phyloP scores from a whole-genome alignment of 495 filamentous ascomycete species.

The Cercophora sp. region DNA sequence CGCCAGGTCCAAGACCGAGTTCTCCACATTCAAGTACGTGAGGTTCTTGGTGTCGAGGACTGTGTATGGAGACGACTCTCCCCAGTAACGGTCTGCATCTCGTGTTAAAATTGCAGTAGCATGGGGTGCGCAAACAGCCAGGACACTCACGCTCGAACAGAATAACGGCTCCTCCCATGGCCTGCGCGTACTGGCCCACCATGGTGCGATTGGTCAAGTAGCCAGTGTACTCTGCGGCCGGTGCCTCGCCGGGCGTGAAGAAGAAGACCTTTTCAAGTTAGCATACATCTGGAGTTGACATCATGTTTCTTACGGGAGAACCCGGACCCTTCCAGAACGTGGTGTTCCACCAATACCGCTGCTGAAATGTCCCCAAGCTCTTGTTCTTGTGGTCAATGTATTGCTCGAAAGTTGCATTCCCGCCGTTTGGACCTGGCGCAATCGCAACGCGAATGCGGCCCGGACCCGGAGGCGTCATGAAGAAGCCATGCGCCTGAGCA shows the following conservation, averaged over 20 bases:
- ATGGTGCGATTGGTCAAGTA: slow-evolving; percentile 49
- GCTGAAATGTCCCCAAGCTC: slow-evolving; percentile 50
- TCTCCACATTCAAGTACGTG: slow-evolving; percentile 55
- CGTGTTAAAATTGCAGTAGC: no score
- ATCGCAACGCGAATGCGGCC: no score
- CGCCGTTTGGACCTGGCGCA: slow-evolving; percentile 7
- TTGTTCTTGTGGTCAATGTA: slow-evolving; percentile 53
- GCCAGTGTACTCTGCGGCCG: slow-evolving; percentile 42
- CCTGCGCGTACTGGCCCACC: slow-evolving; percentile 47
- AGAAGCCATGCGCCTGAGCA: no score
- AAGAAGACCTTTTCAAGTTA: slow-evolving; percentile 48
- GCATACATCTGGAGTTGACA: no score
- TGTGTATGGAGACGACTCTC: slow-evolving; percentile 54
- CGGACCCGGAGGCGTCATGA: no score
- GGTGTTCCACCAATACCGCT: slow-evolving; percentile 50
- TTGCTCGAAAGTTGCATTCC: slow-evolving; percentile 44
- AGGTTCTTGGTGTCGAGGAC: slow-evolving; percentile 52
- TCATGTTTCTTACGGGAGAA: slow-evolving; percentile 51
- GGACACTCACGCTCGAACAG: slow-evolving; percentile 50
- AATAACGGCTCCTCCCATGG: slow-evolving; percentile 49
- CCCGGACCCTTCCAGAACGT: slow-evolving; percentile 51
- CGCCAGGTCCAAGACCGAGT: slow-evolving; percentile 54
- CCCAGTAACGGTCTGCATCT: slow-evolving; percentile 57
- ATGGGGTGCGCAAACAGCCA: no score
- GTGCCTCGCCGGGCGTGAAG: slow-evolving; percentile 54